A percentile compares a stretch with the other conserved stretches of the same genome.
These are phyloP conservation scores for Lolium multiflorum DNA, from an alignment of 176 grass and related monocot genomes.

Conservation along the genomic window DNA sequence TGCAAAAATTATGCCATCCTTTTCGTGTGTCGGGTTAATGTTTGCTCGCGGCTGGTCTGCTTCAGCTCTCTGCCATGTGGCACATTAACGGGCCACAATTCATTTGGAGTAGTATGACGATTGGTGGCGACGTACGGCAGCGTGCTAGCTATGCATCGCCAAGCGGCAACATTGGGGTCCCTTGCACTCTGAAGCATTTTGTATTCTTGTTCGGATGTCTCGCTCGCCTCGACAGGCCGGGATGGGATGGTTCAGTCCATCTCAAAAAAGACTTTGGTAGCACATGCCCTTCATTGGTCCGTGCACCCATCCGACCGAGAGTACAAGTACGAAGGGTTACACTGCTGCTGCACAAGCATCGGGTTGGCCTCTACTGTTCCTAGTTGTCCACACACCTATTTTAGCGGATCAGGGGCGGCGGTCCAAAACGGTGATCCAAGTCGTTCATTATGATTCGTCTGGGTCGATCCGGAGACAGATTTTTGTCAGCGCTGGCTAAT, in stretches of 20 bases:
- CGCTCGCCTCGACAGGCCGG: neutral
- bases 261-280: neutral
- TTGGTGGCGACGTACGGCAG: neutral
- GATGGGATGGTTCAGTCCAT: neutral
- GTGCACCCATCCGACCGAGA: neutral
- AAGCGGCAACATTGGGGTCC: neutral
- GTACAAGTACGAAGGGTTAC: neutral
- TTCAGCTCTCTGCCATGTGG: too few relatives aligned
- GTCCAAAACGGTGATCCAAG: too few relatives aligned
- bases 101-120: neutral
- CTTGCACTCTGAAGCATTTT: neutral
- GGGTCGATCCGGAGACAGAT: too few relatives aligned
- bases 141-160: neutral
- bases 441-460: too few relatives aligned
- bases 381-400: too few relatives aligned
- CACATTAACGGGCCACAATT: neutral
- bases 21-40: neutral
- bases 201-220: neutral
- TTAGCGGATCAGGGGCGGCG: too few relatives aligned
- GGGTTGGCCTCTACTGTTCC: neutral
- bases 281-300: neutral
- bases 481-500: too few relatives aligned
- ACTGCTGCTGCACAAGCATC: neutral
- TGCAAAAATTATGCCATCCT: conserved; percentile 23
- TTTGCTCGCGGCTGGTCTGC: neutral